Conservation (phyloP, 2,329 filamentous ascomycete species). For the Colletotrichum cereale region DNA sequence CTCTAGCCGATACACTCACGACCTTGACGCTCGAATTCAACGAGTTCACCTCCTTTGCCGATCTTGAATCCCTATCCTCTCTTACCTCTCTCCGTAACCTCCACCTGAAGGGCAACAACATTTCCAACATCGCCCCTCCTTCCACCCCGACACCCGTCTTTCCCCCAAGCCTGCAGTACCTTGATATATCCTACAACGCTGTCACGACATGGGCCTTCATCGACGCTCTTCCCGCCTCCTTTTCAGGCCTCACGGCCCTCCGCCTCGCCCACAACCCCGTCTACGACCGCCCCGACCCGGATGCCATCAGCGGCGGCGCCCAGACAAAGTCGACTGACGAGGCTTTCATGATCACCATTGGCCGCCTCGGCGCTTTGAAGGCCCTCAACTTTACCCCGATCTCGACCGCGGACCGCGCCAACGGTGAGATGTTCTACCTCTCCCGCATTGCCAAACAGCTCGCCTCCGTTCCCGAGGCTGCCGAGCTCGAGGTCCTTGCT, state of each 20-base stretch:
- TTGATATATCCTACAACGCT: conserved; percentile 81
- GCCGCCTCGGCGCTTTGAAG: conserved; percentile 76
- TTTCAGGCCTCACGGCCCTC: conserved; percentile 81
- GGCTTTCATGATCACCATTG: conserved; percentile 89
- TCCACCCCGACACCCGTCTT: conserved; percentile 60
- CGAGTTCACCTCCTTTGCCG: conserved; percentile 69
- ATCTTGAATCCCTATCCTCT: conserved; percentile 65
- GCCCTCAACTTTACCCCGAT: conserved; percentile 82
- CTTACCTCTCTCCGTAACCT: conserved; percentile 68
- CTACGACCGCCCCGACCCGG: conserved; percentile 68
- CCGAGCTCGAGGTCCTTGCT: conserved; percentile 67
- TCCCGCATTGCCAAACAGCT: conserved; percentile 85
- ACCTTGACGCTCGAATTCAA: conserved; percentile 81
- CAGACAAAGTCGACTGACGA: conserved; percentile 75
- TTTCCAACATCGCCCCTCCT: conserved; percentile 59
- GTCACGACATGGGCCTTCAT: conserved; percentile 80
- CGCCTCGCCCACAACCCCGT: conserved; percentile 90
- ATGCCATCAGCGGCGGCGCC: conserved; percentile 46
- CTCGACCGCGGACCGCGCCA: conserved; percentile 79
- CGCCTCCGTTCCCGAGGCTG: conserved; percentile 65
- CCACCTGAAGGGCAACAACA: conserved; percentile 83
- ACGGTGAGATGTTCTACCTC: conserved; percentile 95
- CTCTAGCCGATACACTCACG: conserved; percentile 65
- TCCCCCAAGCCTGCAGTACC: conserved; percentile 66
- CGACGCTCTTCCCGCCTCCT: conserved; percentile 73